Conservation (phyloP, 352 stramenopile species). For the Hyaloperonospora arabidopsidis region DNA sequence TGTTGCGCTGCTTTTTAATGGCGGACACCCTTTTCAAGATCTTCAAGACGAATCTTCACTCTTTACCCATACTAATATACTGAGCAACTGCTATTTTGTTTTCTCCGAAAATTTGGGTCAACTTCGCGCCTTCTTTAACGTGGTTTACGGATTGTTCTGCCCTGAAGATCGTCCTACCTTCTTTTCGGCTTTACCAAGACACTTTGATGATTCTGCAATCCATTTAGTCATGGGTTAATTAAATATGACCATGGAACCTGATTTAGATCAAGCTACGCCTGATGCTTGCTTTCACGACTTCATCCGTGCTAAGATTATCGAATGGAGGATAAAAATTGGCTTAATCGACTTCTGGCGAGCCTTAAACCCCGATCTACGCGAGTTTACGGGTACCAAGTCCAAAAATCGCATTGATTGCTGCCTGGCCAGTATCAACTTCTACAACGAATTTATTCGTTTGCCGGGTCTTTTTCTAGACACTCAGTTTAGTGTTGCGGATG, state of each 20-base stretch:
- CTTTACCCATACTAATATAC: not conserved
- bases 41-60: not conserved
- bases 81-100: not conserved
- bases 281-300: not conserved
- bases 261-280: conserved; percentile 2
- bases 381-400: not conserved
- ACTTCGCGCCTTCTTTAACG: not conserved
- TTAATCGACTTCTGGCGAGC: conserved; percentile 1
- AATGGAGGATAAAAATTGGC: conserved; percentile 4
- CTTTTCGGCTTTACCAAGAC: not conserved
- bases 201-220: not conserved
- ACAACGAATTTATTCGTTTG: not conserved
- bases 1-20: not conserved
- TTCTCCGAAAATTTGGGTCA: not conserved
- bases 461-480: not conserved
- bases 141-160: not conserved
- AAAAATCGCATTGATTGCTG: conserved; percentile 6
- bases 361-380: not conserved
- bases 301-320: not conserved
- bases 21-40: not conserved
- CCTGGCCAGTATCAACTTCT: not conserved
- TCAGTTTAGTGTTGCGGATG: conserved; percentile 1
- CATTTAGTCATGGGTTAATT: conserved; percentile 9
- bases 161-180: not conserved
- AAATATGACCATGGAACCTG: conserved; percentile 4